A percentile compares a stretch with the other conserved stretches of the same genome.
Evolutionary conservation across 2,329 filamentous ascomycete species (phyloP).

Genomic region (Neonectria ditissima): DNA sequence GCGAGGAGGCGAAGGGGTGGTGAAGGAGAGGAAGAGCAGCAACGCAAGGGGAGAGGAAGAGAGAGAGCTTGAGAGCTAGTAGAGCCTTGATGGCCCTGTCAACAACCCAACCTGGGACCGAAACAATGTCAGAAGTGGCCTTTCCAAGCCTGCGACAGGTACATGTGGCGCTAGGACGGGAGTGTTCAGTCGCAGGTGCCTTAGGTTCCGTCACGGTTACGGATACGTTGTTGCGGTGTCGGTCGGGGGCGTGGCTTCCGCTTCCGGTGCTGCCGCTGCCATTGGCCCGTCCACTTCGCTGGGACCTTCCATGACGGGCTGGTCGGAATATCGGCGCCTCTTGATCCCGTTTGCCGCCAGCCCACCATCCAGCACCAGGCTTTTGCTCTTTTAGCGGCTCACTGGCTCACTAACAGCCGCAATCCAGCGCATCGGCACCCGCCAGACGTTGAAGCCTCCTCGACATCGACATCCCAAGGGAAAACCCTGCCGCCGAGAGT

Average conservation of each 20-base stretch:
- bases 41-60: background rate
- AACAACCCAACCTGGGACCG: conserved; percentile 8
- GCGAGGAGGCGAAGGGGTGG: conserved; percentile 12
- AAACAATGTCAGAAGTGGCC: conserved; percentile 29
- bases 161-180: conserved; percentile 7
- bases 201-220: background rate
- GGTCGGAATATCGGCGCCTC: conserved; percentile 38
- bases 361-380: conserved; percentile 18
- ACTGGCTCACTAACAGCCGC: conserved; percentile 36
- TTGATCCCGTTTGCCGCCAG: conserved; percentile 34
- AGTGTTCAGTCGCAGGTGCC: background rate
- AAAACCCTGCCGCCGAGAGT: conserved; percentile 28
- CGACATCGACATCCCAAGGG: conserved; percentile 40
- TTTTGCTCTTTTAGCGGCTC: conserved; percentile 41
- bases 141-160: conserved; percentile 15
- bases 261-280: background rate
- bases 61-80: background rate
- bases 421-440: conserved; percentile 30
- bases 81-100: conserved; percentile 9
- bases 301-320: conserved; percentile 5
- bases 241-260: background rate
- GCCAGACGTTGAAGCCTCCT: conserved; percentile 37
- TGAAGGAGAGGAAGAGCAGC: conserved; percentile 19
- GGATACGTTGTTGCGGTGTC: conserved; percentile 26
- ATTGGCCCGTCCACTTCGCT: conserved; percentile 30